These are phyloP conservation scores for Cenchrus purpureus DNA, from an alignment of 176 grass and related monocot genomes.

Conservation along the genomic window DNA sequence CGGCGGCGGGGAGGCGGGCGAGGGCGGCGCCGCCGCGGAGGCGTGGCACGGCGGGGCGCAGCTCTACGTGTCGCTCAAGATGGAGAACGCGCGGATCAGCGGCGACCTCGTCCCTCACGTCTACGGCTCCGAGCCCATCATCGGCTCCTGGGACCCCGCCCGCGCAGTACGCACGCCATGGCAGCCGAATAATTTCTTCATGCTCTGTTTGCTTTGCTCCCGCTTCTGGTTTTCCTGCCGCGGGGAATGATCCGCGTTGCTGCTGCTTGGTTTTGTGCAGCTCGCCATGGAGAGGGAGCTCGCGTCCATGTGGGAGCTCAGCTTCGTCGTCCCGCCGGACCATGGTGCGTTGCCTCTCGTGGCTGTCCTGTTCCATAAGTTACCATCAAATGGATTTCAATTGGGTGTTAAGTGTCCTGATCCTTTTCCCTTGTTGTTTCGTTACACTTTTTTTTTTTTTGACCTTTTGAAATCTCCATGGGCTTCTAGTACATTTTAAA, in stretches of 20 bases:
- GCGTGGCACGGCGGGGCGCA: conserved; percentile 87
- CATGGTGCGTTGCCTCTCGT: conserved; percentile 61
- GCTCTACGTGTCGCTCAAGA: conserved; percentile 96
- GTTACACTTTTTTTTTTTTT: background rate
- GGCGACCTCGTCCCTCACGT: conserved; percentile 92
- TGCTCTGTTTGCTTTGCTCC: background rate
- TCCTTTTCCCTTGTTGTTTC: background rate
- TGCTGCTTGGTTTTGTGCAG: conserved; percentile 34
- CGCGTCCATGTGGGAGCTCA: conserved; percentile 97
- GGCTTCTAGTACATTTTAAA: background rate
- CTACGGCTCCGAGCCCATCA: conserved; percentile 92
- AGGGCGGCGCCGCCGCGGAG: conserved; percentile 31
- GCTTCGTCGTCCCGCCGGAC: conserved; percentile 92
- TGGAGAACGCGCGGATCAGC: conserved; percentile 86
- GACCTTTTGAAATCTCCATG: background rate
- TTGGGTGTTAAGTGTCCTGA: background rate
- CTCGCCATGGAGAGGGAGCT: conserved; percentile 92
- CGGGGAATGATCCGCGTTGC: background rate
- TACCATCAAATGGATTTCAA: background rate
- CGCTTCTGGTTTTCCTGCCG: background rate
- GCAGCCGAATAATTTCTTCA: too few species aligned
- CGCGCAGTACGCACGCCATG: conserved; percentile 62
- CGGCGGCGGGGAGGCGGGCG: conserved; percentile 30
- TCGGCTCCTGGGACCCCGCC: conserved; percentile 83
- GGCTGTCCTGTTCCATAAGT: background rate